These are phyloP conservation scores for Sporothrix pallida DNA, from an alignment of 2,329 filamentous ascomycete genomes.

Conservation along the genomic window DNA sequence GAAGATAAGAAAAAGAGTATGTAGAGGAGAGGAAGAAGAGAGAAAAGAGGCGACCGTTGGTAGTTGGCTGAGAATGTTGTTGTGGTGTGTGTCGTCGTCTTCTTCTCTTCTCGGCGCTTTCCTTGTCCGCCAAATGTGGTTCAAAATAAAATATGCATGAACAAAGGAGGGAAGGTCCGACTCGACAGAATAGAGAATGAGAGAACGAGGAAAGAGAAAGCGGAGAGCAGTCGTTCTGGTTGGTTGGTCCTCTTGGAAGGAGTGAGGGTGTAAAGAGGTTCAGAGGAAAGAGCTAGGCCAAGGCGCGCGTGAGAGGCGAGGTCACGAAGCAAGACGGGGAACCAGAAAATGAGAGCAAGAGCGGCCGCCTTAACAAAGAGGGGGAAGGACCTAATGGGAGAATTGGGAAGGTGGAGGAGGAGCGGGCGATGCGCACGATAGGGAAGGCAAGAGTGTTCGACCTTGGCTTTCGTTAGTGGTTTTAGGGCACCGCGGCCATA, in stretches of 20 bases:
- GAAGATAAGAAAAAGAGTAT: neutral
- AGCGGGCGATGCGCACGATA: neutral
- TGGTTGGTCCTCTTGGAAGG: neutral
- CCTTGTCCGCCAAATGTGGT: neutral
- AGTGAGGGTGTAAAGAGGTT: neutral
- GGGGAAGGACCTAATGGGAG: neutral
- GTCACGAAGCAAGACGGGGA: neutral
- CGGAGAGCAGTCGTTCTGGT: neutral
- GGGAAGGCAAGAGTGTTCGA: neutral
- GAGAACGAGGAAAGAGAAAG: slow-evolving; percentile 8
- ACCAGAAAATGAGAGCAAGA: neutral
- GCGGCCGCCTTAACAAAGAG: neutral
- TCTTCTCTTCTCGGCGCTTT: neutral
- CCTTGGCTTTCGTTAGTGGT: neutral
- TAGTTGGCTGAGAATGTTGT: neutral
- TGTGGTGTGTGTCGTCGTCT: neutral
- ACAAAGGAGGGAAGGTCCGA: neutral
- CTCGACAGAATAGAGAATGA: neutral
- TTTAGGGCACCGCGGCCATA: neutral
- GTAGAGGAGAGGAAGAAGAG: neutral
- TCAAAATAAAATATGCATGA: neutral
- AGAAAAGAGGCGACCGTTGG: neutral
- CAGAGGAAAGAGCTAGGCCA: neutral
- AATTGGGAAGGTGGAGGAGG: neutral
- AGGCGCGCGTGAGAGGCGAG: neutral